Evolutionary conservation across 2,329 filamentous ascomycete species (phyloP).

Genomic region (Colletotrichum lindemuthianum): DNA sequence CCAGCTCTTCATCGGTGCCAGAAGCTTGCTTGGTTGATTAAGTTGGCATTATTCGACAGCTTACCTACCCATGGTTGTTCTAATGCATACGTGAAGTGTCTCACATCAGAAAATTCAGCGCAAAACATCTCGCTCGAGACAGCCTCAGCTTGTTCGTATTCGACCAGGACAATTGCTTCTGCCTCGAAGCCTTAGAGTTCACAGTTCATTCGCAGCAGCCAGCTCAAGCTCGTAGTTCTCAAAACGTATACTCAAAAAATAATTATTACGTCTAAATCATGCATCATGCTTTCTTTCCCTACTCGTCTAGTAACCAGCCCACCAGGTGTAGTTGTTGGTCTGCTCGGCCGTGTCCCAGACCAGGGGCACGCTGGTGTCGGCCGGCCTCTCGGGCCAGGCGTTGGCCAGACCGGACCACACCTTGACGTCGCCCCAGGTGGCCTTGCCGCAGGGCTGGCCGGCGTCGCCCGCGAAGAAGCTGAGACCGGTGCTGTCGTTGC

Average conservation of each 20-base stretch:
- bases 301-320: constrained; percentile 24
- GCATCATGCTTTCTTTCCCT: neutral
- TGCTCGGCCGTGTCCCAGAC: constrained; percentile 34
- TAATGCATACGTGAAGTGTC: too few relatives aligned
- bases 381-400: constrained; percentile 35
- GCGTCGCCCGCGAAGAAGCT: constrained; percentile 33
- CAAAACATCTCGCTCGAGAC: too few relatives aligned
- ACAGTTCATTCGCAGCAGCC: neutral
- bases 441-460: constrained; percentile 10
- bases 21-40: too few relatives aligned
- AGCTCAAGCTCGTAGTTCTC: neutral
- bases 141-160: too few relatives aligned
- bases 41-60: too few relatives aligned
- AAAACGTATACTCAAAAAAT: neutral
- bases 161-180: too few relatives aligned
- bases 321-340: constrained; percentile 35
- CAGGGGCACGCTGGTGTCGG: constrained; percentile 28
- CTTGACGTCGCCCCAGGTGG: constrained; percentile 30
- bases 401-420: constrained; percentile 31
- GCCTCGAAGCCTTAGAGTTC: too few relatives aligned
- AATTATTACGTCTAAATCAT: constrained; percentile 14
- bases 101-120: too few relatives aligned
- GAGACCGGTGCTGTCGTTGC: constrained; percentile 35
- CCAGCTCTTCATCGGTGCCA: too few relatives aligned
- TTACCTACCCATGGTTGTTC: too few relatives aligned